Evolutionary conservation across 2,329 filamentous ascomycete genomes (phyloP), one percentile per base, ranked within the genome.

Genomic region (Colletotrichum lindemuthianum): DNA sequence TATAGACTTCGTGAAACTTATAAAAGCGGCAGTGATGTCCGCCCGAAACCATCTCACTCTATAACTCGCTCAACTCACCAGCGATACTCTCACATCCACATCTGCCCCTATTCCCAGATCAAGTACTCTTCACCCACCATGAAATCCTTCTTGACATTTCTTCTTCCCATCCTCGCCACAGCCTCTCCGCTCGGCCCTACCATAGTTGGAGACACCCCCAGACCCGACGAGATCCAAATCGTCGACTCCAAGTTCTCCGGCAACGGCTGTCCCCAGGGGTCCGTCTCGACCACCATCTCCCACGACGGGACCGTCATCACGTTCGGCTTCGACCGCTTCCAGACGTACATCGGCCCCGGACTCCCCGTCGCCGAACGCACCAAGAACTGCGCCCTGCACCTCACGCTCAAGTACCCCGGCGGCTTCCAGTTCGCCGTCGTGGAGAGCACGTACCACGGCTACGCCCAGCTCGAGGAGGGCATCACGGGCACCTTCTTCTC

Each of bases 371-470:
- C 74, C 13, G 76, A 80, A 65, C 74, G 73, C 69, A 77, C 75
- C 70, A 82, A 82, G 77, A 82, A 82, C 76, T 82, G 80, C 73
- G 79, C 81, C 71, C 77, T 82, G 39, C 79, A 82, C 70, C 69
- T 82, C 61, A 79, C 75, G 71, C 76, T 82, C 64, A 76, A 79
- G 71, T 82, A 82, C 71, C 79, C 80, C 11, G 77, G 78, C 43
- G 80, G 80, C 64, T 82, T 81, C 74, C 79, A 82, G 71, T 82
- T 78, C 72, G 72, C 79, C 49, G 74, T 82, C 16, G 76, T 82
- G 44, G 78, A 81, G 69, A 79, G 77, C 66, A 82, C 79, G n/a
- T 82, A 82, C 74, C 80, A 82, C 75, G 80, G 80, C 63, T 82
- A 79, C 64, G 80, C 80, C 2, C 79, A 80, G 72, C 77, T 82